These are phyloP conservation scores for Piromyces sp. DNA, from an alignment of 192 early-diverging fungal genomes.

Conservation along the genomic window DNA sequence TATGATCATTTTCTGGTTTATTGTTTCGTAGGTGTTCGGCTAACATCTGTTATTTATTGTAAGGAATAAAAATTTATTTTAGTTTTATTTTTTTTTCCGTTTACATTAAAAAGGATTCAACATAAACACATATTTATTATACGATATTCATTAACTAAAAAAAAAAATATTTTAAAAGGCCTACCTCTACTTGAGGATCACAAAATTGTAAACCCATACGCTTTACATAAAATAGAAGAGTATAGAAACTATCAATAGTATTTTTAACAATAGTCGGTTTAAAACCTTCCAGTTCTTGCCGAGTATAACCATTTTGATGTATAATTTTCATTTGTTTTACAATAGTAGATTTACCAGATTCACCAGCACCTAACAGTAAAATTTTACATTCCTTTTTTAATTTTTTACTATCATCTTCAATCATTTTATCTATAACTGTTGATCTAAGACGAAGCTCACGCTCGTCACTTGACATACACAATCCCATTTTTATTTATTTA, in stretches of 20 bases:
- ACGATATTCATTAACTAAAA: too few species aligned
- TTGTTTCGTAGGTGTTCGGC: neutral
- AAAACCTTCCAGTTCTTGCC: conserved; percentile 57
- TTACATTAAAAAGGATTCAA: too few species aligned
- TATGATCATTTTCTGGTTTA: conserved; percentile 5
- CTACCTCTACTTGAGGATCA: conserved; percentile 32
- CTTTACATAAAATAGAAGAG: conserved; percentile 22
- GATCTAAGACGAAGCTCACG: conserved; percentile 24
- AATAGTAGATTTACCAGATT: conserved; percentile 90
- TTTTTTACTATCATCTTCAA: conserved; percentile 38
- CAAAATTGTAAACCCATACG: conserved; percentile 12
- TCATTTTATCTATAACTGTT: conserved; percentile 33
- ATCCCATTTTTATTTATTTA: conserved; percentile 27
- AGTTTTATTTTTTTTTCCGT: too few species aligned
- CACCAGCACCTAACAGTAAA: conserved; percentile 56
- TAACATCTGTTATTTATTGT: conserved; percentile 3
- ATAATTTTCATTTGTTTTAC: conserved; percentile 97
- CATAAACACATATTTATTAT: too few species aligned
- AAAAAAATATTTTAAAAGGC: too few species aligned
- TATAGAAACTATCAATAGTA: conserved; percentile 64
- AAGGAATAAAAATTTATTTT: too few species aligned
- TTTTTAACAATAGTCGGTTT: conserved; percentile 72
- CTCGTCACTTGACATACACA: conserved; percentile 49
- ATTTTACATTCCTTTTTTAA: conserved; percentile 53
- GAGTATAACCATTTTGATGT: conserved; percentile 75